phyloP scores from a whole-genome alignment of 2,329 filamentous ascomycete species.

The Rugonectria rugulosa region DNA sequence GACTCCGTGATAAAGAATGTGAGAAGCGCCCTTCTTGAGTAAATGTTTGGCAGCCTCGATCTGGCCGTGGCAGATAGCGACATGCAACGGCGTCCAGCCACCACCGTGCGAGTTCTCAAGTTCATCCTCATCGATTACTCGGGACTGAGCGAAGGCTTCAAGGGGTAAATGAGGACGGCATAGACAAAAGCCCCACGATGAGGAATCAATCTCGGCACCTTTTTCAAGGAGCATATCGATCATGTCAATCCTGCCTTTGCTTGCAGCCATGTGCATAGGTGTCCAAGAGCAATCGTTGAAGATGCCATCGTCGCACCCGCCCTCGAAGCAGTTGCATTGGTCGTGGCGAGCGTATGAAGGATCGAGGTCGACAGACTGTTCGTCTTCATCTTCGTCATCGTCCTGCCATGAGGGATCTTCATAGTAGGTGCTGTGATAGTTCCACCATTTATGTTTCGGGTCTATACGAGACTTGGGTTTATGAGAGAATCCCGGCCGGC shows the following conservation, averaged over 20 bases:
- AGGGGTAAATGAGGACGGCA: conserved; percentile 39
- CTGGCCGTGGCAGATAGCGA: conserved; percentile 37
- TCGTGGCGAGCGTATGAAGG: conserved; percentile 35
- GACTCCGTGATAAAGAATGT: conserved; percentile 35
- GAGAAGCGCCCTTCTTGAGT: conserved; percentile 33
- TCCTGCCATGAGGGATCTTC: conserved; percentile 36
- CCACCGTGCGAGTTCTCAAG: conserved; percentile 38
- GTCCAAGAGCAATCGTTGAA: conserved; percentile 40
- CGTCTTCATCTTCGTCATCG: conserved; percentile 34
- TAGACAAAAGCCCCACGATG: conserved; percentile 38
- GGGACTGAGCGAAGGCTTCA: conserved; percentile 35
- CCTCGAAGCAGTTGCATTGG: conserved; percentile 36
- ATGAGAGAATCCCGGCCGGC: conserved; percentile 35
- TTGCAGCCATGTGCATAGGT: conserved; percentile 38
- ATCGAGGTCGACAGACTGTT: conserved; percentile 40
- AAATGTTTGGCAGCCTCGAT: conserved; percentile 36
- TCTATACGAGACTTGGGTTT: conserved; percentile 37
- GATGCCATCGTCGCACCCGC: conserved; percentile 39
- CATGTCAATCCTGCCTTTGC: conserved; percentile 39
- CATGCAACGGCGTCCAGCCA: conserved; percentile 39
- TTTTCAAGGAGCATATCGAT: conserved; percentile 35
- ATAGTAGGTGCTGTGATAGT: conserved; percentile 38
- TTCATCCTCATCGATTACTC: conserved; percentile 37
- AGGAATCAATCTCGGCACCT: conserved; percentile 34
- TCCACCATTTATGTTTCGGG: conserved; percentile 37